A percentile compares a stretch with the other conserved stretches of the same genome.
phyloP scores from a whole-genome alignment of 139 green algal genomes.

The Astrephomene gubernaculifera region DNA sequence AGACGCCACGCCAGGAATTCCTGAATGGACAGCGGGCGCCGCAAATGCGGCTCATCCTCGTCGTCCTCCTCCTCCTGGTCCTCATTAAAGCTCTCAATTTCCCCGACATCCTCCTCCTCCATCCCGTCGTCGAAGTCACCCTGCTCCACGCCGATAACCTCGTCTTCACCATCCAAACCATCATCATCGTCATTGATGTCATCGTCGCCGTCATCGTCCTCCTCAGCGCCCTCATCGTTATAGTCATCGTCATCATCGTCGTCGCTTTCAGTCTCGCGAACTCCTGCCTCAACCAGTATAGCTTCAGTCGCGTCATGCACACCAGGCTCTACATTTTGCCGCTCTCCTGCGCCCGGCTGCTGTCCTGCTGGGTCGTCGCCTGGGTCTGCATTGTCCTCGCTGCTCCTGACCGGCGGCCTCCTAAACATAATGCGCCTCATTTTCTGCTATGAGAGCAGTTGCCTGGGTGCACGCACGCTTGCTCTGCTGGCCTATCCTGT shows the following conservation, averaged over 20 bases:
- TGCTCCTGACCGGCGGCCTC: no score
- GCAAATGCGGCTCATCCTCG: not conserved
- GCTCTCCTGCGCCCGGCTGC: no score
- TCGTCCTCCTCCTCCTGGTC: slow-evolving; percentile 10
- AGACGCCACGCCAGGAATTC: slow-evolving; percentile 39
- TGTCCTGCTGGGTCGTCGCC: no score
- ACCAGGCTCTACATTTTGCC: no score
- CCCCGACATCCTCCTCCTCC: not conserved
- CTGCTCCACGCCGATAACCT: not conserved
- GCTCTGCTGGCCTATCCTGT: no score
- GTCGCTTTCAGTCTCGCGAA: no score
- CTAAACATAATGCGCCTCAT: no score
- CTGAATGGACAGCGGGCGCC: slow-evolving; percentile 1
- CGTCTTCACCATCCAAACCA: not conserved
- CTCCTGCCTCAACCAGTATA: no score
- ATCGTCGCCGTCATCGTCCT: not conserved
- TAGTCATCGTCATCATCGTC: not conserved
- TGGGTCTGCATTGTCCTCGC: no score
- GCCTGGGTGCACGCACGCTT: no score
- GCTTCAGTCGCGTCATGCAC: no score
- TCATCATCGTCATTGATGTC: not conserved
- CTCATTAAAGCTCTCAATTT: not conserved
- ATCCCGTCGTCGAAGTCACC: slow-evolving; percentile 3
- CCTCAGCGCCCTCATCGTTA: not conserved
- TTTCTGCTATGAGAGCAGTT: no score